Conservation (phyloP, 257 asterid genomes). For the Asclepias syriaca region DNA sequence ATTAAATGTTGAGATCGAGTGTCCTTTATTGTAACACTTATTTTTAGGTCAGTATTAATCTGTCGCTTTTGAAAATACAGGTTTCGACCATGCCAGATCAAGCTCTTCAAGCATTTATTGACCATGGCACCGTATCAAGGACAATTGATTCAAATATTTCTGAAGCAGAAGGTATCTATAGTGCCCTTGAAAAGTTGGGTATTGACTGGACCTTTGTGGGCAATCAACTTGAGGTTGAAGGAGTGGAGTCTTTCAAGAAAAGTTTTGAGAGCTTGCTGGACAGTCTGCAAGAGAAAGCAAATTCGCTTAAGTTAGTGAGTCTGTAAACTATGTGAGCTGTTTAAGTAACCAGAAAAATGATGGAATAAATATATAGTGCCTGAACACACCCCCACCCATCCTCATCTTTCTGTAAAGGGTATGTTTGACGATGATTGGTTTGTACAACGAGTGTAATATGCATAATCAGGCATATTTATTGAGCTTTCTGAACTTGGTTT, state of each 20-base stretch:
- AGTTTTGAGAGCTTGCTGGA: slow-evolving; percentile 94
- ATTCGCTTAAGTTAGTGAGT: slow-evolving; percentile 70
- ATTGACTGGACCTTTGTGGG: slow-evolving; percentile 85
- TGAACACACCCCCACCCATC: too few relatives aligned
- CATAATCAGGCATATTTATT: not conserved
- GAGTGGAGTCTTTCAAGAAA: slow-evolving; percentile 95
- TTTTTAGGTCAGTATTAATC: not conserved
- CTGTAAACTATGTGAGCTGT: slow-evolving; percentile 27
- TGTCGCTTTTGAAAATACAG: slow-evolving; percentile 20
- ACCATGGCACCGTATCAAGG: slow-evolving; percentile 88
- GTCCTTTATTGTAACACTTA: not conserved
- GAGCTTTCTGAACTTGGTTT: not conserved
- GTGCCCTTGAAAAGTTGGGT: slow-evolving; percentile 89
- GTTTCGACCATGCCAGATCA: slow-evolving; percentile 99
- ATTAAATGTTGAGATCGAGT: not conserved
- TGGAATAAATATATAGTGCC: not conserved
- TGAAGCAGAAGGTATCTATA: slow-evolving; percentile 88
- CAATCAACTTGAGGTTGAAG: slow-evolving; percentile 82
- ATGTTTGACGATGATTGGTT: slow-evolving; percentile 1
- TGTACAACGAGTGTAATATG: slow-evolving; percentile 4
- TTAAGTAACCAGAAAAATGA: slow-evolving; percentile 27
- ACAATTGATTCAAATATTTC: slow-evolving; percentile 86
- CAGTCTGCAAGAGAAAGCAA: slow-evolving; percentile 95
- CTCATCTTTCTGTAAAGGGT: not conserved
- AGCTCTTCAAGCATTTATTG: slow-evolving; percentile 91